phyloP scores from a whole-genome alignment of 345 rosid genomes.

The Nasturtium officinale region DNA sequence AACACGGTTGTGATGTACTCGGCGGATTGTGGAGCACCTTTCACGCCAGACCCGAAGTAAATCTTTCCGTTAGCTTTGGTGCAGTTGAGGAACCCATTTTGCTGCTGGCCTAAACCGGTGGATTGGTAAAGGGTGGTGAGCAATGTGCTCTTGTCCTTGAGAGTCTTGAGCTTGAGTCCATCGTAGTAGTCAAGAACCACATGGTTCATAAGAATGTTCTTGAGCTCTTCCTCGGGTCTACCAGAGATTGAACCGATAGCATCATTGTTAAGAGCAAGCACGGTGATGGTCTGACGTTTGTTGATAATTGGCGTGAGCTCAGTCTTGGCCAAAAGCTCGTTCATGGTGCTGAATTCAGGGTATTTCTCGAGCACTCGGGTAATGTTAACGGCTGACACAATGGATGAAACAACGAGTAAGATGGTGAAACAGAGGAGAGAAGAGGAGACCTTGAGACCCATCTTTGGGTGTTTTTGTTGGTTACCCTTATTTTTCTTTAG shows the following conservation, averaged over 20 bases:
- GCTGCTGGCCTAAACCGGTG: constrained; percentile 53
- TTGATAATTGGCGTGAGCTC: constrained; percentile 44
- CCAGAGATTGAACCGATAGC: constrained; percentile 45
- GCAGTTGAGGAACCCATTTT: constrained; percentile 67
- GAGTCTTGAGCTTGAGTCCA: constrained; percentile 41
- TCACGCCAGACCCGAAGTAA: constrained; percentile 58
- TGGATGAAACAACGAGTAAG: constrained; percentile 33
- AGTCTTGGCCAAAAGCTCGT: constrained; percentile 44
- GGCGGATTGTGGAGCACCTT: constrained; percentile 50
- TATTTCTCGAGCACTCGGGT: constrained; percentile 46
- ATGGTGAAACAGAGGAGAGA: constrained; percentile 40
- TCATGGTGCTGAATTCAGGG: constrained; percentile 53
- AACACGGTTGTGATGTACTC: constrained; percentile 50
- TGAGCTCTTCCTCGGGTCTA: constrained; percentile 47
- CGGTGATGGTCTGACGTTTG: constrained; percentile 53
- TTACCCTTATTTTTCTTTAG: constrained; percentile 17
- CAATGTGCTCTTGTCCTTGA: constrained; percentile 44
- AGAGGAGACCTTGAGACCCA: constrained; percentile 48
- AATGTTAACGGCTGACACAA: constrained; percentile 52
- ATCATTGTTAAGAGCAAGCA: constrained; percentile 54
- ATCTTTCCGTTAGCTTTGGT: constrained; percentile 45
- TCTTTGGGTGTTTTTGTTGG: constrained; percentile 22
- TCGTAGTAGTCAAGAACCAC: constrained; percentile 65
- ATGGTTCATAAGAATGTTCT: constrained; percentile 54
- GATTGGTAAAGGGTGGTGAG: constrained; percentile 71